phyloP scores from a whole-genome alignment of 805 yeast genomes.

The Nakazawaea anatomiae region DNA sequence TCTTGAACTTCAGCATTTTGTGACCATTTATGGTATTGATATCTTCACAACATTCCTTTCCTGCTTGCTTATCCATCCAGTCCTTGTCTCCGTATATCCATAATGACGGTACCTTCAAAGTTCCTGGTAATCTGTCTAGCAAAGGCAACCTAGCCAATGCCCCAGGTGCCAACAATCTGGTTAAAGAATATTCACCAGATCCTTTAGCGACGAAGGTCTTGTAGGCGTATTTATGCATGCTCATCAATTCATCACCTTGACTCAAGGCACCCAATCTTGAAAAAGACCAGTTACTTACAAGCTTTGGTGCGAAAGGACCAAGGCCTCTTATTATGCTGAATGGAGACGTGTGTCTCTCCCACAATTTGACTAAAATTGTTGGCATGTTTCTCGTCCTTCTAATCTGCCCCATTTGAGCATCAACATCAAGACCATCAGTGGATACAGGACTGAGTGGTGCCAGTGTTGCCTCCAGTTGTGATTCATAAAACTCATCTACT shows the following conservation, averaged over 20 bases:
- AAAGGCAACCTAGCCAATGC: constrained; percentile 53
- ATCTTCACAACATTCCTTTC: constrained; percentile 34
- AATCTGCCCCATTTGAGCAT: constrained; percentile 11
- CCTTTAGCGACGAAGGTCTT: constrained; percentile 47
- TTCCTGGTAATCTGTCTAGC: constrained; percentile 41
- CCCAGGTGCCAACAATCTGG: constrained; percentile 54
- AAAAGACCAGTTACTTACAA: constrained; percentile 51
- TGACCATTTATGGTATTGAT: constrained; percentile 18
- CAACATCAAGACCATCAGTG: constrained; percentile 10
- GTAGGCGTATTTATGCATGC: constrained; percentile 50
- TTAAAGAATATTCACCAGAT: constrained; percentile 60
- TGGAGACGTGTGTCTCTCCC: constrained; percentile 54
- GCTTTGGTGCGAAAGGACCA: constrained; percentile 51
- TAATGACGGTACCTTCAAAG: constrained; percentile 36
- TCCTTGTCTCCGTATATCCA: constrained; percentile 66
- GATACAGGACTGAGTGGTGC: background rate
- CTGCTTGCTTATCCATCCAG: constrained; percentile 67
- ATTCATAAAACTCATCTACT: constrained; percentile 17
- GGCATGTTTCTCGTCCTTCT: constrained; percentile 24
- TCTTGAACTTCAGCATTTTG: constrained; percentile 24
- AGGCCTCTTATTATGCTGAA: constrained; percentile 40
- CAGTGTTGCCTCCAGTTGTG: constrained; percentile 5
- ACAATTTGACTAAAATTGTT: constrained; percentile 32
- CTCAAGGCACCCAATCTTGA: constrained; percentile 31
- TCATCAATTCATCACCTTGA: constrained; percentile 25